A percentile compares a stretch with the other conserved stretches of the same genome.
phyloP scores from a whole-genome alignment of 495 filamentous ascomycete species.

The Xylaria venustula region DNA sequence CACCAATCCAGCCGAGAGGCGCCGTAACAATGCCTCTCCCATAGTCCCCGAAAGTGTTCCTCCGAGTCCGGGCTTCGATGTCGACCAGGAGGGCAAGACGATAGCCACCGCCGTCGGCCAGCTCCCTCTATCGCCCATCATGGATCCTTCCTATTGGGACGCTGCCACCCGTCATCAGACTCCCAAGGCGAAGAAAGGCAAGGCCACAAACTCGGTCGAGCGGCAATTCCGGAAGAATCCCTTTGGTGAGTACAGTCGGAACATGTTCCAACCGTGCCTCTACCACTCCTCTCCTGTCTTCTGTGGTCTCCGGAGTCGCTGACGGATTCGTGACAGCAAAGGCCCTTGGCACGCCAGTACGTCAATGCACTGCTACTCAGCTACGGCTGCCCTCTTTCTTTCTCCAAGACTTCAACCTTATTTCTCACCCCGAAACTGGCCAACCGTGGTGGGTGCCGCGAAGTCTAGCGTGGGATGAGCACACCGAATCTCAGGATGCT shows the following conservation, averaged over 20 bases:
- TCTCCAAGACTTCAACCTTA: conserved; percentile 59
- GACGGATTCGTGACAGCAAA: conserved; percentile 38
- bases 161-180: conserved; percentile 26
- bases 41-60: background rate
- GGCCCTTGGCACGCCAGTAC: conserved; percentile 64
- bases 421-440: conserved; percentile 54
- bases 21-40: conserved; percentile 10
- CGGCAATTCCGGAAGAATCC: conserved; percentile 55
- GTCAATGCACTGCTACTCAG: conserved; percentile 59
- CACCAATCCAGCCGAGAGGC: background rate
- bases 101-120: conserved; percentile 37
- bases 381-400: conserved; percentile 60
- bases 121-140: conserved; percentile 50
- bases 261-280: conserved; percentile 11
- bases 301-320: no score
- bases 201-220: conserved; percentile 42
- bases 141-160: conserved; percentile 47
- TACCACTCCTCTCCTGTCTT: conserved; percentile 13
- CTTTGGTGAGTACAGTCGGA: conserved; percentile 50
- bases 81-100: conserved; percentile 34
- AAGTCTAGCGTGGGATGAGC: conserved; percentile 37
- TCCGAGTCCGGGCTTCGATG: conserved; percentile 15
- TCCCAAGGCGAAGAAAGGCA: conserved; percentile 33
- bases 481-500: background rate
- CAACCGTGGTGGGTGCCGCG: conserved; percentile 61